phyloP scores from a whole-genome alignment of 139 green algal species.

The Zygnema circumcarinatum region DNA sequence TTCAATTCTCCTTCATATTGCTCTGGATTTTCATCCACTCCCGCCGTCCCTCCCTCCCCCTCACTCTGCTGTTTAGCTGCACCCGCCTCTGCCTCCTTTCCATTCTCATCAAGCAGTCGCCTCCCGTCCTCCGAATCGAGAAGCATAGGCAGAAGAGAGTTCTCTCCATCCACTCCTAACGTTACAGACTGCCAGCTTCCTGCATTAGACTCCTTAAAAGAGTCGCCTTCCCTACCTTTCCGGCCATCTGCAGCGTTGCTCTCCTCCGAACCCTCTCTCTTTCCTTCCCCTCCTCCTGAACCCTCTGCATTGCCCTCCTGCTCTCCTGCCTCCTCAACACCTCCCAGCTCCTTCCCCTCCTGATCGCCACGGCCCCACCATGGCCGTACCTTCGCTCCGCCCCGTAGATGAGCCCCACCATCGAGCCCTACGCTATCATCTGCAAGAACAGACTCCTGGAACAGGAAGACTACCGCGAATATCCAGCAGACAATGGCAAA shows the following conservation, averaged over 20 bases:
- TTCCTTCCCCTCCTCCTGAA: not conserved
- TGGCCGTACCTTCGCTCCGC: not conserved
- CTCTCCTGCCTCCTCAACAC: not conserved
- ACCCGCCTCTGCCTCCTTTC: not conserved
- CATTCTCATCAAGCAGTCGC: not conserved
- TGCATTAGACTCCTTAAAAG: not conserved
- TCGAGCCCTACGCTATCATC: too few species aligned
- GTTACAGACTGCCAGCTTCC: not conserved
- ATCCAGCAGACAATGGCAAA: too few species aligned
- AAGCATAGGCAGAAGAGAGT: not conserved
- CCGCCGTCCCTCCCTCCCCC: not conserved
- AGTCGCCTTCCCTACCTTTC: not conserved
- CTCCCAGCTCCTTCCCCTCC: not conserved
- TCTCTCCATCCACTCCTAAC: not conserved
- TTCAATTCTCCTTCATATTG: constrained; percentile 34
- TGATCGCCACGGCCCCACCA: not conserved
- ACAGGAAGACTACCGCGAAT: too few species aligned
- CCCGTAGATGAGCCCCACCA: not conserved
- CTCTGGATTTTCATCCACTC: constrained; percentile 8
- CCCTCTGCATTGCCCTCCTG: not conserved
- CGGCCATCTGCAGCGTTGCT: not conserved
- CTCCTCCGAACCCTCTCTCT: not conserved
- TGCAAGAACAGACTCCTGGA: too few species aligned
- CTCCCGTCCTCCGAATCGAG: not conserved
- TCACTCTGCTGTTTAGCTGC: not conserved